Conservation (phyloP, 108 stramenopile species). For the Cyclotella baltica region DNA sequence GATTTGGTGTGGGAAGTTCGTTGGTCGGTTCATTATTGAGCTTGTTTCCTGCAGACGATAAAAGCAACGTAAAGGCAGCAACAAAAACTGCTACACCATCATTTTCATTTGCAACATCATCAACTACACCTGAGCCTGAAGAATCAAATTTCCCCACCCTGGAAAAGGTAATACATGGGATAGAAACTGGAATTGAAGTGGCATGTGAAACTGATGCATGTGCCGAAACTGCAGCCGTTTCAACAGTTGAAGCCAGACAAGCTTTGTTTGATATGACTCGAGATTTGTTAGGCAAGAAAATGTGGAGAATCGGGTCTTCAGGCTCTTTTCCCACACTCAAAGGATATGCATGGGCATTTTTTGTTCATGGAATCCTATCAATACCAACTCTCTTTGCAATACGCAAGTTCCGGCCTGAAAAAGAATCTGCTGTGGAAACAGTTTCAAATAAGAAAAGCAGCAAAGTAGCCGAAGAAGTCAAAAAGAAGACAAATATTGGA, state of each 20-base stretch:
- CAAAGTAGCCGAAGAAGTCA: constrained; percentile 11
- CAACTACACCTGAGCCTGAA: background rate
- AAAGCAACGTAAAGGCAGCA: background rate
- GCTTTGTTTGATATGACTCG: constrained; percentile 44
- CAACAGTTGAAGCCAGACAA: constrained; percentile 12
- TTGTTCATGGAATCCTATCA: constrained; percentile 71
- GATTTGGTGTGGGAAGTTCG: constrained; percentile 91
- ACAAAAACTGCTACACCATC: constrained; percentile 2
- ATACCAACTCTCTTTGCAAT: constrained; percentile 79
- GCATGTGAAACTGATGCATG: constrained; percentile 39
- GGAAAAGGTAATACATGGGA: constrained; percentile 33
- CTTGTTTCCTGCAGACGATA: constrained; percentile 24
- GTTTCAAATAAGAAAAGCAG: constrained; percentile 29
- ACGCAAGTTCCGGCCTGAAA: constrained; percentile 67
- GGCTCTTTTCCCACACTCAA: constrained; percentile 40
- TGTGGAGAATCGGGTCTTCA: background rate
- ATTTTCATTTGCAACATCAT: background rate
- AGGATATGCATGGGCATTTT: constrained; percentile 81
- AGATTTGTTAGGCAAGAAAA: constrained; percentile 25
- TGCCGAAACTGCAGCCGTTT: constrained; percentile 37
- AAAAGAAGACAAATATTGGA: constrained; percentile 55
- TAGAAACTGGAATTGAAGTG: constrained; percentile 38
- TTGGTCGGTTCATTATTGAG: constrained; percentile 60
- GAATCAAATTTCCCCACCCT: constrained; percentile 14
- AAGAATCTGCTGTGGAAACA: background rate